Evolutionary conservation across 2,329 filamentous ascomycete species (phyloP).

Genomic region (Arthroderma uncinatum): DNA sequence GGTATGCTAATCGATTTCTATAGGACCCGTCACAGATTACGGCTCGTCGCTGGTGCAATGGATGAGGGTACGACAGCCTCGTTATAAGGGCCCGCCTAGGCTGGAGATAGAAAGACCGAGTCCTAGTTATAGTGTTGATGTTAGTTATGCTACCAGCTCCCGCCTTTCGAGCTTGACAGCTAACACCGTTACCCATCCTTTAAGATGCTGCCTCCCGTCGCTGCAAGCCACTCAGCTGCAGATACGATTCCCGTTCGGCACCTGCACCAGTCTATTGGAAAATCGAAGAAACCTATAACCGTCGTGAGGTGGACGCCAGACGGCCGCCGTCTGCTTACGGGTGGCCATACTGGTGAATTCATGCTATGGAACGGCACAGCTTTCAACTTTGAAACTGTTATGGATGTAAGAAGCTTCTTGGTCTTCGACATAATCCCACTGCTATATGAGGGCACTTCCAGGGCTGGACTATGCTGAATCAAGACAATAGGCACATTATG

Average conservation of each 20-base stretch:
- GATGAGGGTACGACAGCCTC: slow-evolving; percentile 71
- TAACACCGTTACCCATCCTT: slow-evolving; percentile 12
- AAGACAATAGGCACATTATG: slow-evolving; percentile 57
- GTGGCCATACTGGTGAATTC: slow-evolving; percentile 93
- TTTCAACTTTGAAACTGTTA: slow-evolving; percentile 99
- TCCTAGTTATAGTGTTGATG: slow-evolving; percentile 80
- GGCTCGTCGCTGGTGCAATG: slow-evolving; percentile 81
- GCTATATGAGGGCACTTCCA: background rate
- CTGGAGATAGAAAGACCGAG: slow-evolving; percentile 77
- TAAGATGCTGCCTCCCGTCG: slow-evolving; percentile 77
- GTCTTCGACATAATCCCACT: no score
- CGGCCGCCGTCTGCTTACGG: slow-evolving; percentile 79
- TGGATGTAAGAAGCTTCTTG: slow-evolving; percentile 49
- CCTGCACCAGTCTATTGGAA: slow-evolving; percentile 95
- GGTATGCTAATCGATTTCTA: slow-evolving; percentile 9
- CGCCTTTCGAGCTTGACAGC: background rate
- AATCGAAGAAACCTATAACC: slow-evolving; percentile 94
- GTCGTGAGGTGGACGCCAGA: slow-evolving; percentile 97
- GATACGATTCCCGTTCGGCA: slow-evolving; percentile 91
- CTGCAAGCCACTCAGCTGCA: slow-evolving; percentile 60
- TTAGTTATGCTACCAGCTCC: slow-evolving; percentile 35
- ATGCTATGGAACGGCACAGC: slow-evolving; percentile 97
- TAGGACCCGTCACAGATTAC: slow-evolving; percentile 88
- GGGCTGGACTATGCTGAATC: background rate
- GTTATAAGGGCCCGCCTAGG: slow-evolving; percentile 58